A percentile compares a stretch with the other conserved stretches of the same genome.
phyloP scores from a whole-genome alignment of 352 stramenopile genomes.

The Globisporangium emineosum region DNA sequence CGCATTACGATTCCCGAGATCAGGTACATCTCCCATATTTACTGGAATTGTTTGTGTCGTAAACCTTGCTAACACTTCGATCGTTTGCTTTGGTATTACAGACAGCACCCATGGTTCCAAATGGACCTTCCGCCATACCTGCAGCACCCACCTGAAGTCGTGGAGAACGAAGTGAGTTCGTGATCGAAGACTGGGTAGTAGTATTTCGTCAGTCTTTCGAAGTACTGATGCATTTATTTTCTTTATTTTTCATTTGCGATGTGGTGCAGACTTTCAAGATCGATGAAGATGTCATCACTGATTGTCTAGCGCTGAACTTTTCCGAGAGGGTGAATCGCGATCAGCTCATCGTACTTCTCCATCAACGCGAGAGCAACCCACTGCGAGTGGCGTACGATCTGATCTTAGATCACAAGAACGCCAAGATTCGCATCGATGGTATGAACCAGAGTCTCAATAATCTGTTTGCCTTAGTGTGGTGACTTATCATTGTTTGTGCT shows the following conservation, averaged over 20 bases:
- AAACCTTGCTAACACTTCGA: not conserved
- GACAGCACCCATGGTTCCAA: slow-evolving; percentile 97
- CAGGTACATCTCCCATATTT: slow-evolving; percentile 32
- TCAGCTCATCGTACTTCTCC: slow-evolving; percentile 52
- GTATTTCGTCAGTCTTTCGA: not conserved
- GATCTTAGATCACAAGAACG: slow-evolving; percentile 97
- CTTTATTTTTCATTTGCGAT: not conserved
- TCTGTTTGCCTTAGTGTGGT: not conserved
- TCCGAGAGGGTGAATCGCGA: slow-evolving; percentile 44
- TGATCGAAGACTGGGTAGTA: not conserved
- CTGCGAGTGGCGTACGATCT: slow-evolving; percentile 96
- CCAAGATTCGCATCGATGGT: slow-evolving; percentile 91
- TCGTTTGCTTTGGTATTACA: slow-evolving; percentile 7
- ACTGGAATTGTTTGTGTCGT: not conserved
- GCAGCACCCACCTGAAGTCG: slow-evolving; percentile 92
- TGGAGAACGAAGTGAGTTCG: slow-evolving; percentile 91
- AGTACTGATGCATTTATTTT: not conserved
- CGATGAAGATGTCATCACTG: slow-evolving; percentile 65
- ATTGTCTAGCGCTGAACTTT: slow-evolving; percentile 61
- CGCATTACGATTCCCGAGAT: slow-evolving; percentile 99
- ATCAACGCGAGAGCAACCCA: slow-evolving; percentile 58
- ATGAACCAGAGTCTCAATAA: not conserved
- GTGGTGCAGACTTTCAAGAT: slow-evolving; percentile 69
- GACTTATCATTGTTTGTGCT: not conserved
- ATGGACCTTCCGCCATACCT: slow-evolving; percentile 98